A percentile compares a stretch with the other conserved stretches of the same genome.
These are phyloP conservation scores for Malassezia globosa DNA, from an alignment of 1,284 basidiomycete species.

Conservation along the genomic window DNA sequence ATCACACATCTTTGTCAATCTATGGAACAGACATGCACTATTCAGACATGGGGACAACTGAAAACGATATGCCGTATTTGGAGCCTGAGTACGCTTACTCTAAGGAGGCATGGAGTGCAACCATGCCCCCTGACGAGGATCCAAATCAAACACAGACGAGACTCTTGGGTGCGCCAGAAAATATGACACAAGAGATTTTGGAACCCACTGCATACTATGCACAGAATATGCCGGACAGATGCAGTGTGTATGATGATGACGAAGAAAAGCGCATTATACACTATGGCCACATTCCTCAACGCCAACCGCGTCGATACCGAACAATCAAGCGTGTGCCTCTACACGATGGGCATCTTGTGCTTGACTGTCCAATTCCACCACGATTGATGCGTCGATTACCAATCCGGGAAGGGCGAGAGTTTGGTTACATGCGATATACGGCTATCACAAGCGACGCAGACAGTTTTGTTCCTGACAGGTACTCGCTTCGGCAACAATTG, in stretches of 20 bases:
- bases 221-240: neutral
- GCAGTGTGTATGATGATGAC: neutral
- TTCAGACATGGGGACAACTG: neutral
- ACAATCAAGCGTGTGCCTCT: conserved; percentile 48
- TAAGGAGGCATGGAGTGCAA: conserved; percentile 4
- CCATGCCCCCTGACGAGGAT: neutral
- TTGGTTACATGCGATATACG: conserved; percentile 57
- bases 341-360: conserved; percentile 46
- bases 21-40: neutral
- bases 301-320: conserved; percentile 40
- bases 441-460: conserved; percentile 56
- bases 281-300: conserved; percentile 14
- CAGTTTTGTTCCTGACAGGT: conserved; percentile 70
- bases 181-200: neutral
- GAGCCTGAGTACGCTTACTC: conserved; percentile 2
- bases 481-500: conserved; percentile 73
- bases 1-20: neutral
- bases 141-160: neutral
- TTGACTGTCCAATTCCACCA: conserved; percentile 47
- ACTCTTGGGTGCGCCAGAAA: neutral
- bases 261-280: neutral
- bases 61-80: conserved; percentile 10
- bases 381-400: conserved; percentile 47
- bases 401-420: conserved; percentile 52
- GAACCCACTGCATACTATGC: neutral